Percentiles rank a stretch among this genome's conserved stretches.
Conservation (phyloP, 1,284 basidiomycete genomes). For the Neolentinus lepideus region DNA sequence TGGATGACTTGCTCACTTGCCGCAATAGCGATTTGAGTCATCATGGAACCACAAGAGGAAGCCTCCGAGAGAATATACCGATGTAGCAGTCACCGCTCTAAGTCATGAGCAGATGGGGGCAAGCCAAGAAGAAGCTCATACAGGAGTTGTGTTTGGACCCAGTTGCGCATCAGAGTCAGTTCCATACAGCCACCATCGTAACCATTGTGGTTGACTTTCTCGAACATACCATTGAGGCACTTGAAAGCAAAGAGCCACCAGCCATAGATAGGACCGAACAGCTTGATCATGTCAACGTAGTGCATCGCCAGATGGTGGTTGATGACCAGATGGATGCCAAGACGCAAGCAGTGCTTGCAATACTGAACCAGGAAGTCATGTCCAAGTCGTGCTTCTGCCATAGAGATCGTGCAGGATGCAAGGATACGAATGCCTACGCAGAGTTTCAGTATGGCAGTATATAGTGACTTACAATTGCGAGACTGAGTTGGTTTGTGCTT, state of each 20-base stretch:
- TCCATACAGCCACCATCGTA: constrained; percentile 25
- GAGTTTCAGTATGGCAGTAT: not conserved
- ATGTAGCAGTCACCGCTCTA: too few relatives aligned
- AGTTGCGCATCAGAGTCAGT: constrained; percentile 21
- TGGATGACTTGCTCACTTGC: too few relatives aligned
- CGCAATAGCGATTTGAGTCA: too few relatives aligned
- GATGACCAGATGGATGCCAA: constrained; percentile 14
- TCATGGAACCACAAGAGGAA: too few relatives aligned
- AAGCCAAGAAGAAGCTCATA: constrained; percentile 18
- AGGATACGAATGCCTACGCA: not conserved
- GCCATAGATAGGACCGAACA: constrained; percentile 25
- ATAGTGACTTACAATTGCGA: not conserved
- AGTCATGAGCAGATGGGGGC: too few relatives aligned
- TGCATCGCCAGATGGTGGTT: constrained; percentile 27
- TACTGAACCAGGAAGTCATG: constrained; percentile 17
- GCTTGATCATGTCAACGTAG: constrained; percentile 17
- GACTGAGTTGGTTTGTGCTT: constrained; percentile 3
- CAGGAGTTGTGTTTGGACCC: constrained; percentile 20
- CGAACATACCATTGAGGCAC: constrained; percentile 26
- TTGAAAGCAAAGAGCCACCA: constrained; percentile 32
- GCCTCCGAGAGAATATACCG: too few relatives aligned
- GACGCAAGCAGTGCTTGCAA: constrained; percentile 10
- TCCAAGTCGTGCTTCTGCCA: constrained; percentile 17
- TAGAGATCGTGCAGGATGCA: constrained; percentile 11
- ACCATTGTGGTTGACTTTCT: constrained; percentile 26